phyloP scores from a whole-genome alignment of 768 basidiomycete species.

The Lactarius quietus region DNA sequence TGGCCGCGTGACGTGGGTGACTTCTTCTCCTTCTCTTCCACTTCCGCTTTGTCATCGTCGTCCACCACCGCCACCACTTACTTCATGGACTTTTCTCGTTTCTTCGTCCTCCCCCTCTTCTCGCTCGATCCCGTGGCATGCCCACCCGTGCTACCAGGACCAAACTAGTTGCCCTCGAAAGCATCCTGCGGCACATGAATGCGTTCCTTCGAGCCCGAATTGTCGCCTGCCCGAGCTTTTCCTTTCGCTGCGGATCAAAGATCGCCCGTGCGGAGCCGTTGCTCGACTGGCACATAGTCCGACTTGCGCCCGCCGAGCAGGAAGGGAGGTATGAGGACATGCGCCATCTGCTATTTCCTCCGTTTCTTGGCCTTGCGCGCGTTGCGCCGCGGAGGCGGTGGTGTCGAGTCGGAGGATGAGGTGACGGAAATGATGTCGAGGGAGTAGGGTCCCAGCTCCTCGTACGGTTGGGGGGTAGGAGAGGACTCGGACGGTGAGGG shows the following conservation, averaged over 20 bases:
- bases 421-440: constrained; percentile 8
- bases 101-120: too few species aligned
- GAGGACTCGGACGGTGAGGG: too few species aligned
- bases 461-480: neutral
- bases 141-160: neutral
- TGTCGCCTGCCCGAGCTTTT: neutral
- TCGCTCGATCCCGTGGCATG: too few species aligned
- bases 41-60: too few species aligned
- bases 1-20: too few species aligned
- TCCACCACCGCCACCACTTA: too few species aligned
- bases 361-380: neutral
- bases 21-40: too few species aligned
- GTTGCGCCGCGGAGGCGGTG: neutral
- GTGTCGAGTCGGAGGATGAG: neutral
- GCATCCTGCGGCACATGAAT: constrained; percentile 5
- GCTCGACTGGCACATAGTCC: neutral
- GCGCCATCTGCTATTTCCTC: neutral
- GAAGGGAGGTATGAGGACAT: constrained; percentile 9
- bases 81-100: too few species aligned
- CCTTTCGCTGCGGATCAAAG: neutral
- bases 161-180: constrained; percentile 6
- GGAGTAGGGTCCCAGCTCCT: neutral
- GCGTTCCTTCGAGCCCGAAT: neutral
- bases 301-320: neutral
- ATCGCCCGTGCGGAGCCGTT: neutral